These are phyloP conservation scores for Cercophora samala DNA, from an alignment of 495 filamentous ascomycete genomes.

Conservation along the genomic window DNA sequence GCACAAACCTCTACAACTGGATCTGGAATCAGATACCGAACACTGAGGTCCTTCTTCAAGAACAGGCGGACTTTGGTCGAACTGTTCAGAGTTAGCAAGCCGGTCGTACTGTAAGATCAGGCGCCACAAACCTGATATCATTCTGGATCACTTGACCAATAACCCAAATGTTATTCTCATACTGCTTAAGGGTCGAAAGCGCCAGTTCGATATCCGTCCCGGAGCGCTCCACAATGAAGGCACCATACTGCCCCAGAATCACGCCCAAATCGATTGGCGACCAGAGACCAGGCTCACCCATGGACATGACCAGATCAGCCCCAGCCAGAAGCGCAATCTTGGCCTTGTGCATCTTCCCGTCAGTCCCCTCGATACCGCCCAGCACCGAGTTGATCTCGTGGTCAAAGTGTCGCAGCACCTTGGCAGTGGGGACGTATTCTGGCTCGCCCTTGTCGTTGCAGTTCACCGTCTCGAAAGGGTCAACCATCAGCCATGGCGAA, in stretches of 20 bases:
- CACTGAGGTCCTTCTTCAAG: slow-evolving; percentile 74
- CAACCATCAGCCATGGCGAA: slow-evolving; percentile 81
- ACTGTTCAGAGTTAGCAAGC: slow-evolving; percentile 26
- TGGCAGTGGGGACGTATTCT: slow-evolving; percentile 81
- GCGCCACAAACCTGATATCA: slow-evolving; percentile 56
- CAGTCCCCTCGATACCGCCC: slow-evolving; percentile 64
- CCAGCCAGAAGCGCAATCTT: slow-evolving; percentile 68
- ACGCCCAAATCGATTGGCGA: slow-evolving; percentile 76
- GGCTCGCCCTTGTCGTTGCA: slow-evolving; percentile 60
- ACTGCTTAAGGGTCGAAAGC: slow-evolving; percentile 66
- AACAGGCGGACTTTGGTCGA: slow-evolving; percentile 87
- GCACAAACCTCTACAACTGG: slow-evolving; percentile 30
- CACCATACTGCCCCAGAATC: slow-evolving; percentile 81
- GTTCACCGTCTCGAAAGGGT: slow-evolving; percentile 58
- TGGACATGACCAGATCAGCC: slow-evolving; percentile 83
- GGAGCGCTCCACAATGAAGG: slow-evolving; percentile 83
- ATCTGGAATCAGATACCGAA: slow-evolving; percentile 44
- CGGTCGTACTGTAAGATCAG: background rate
- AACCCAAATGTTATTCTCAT: slow-evolving; percentile 71
- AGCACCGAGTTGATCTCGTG: slow-evolving; percentile 79
- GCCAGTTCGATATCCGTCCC: slow-evolving; percentile 90
- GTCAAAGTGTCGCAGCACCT: slow-evolving; percentile 84
- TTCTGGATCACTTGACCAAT: slow-evolving; percentile 89
- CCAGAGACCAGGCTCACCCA: slow-evolving; percentile 70
- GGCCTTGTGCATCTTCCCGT: slow-evolving; percentile 52